phyloP scores from a whole-genome alignment of 2,329 filamentous ascomycete genomes.

The Botrytis porri region DNA sequence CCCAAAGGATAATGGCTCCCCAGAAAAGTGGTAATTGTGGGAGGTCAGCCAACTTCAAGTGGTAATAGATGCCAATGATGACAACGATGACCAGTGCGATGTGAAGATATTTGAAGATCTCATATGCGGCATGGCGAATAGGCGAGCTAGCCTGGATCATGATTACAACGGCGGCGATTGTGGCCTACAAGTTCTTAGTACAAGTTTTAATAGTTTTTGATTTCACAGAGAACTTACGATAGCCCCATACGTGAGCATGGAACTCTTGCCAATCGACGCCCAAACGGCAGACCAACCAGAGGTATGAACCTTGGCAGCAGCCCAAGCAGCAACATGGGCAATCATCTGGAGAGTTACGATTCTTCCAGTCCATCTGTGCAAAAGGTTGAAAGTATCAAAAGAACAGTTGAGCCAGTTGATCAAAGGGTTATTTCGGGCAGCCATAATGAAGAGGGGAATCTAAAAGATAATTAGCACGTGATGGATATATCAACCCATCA shows the following conservation, averaged over 20 bases:
- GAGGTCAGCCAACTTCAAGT: constrained; percentile 54
- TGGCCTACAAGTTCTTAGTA: constrained; percentile 45
- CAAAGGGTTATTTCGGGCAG: constrained; percentile 74
- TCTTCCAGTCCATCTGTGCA: constrained; percentile 77
- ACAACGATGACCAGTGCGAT: constrained; percentile 59
- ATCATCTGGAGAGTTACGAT: constrained; percentile 70
- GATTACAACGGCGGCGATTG: constrained; percentile 59
- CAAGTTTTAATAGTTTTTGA: no score
- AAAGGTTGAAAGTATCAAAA: constrained; percentile 79
- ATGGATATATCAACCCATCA: neutral
- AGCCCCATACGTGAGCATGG: constrained; percentile 56
- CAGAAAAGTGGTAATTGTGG: constrained; percentile 59
- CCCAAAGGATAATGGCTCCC: constrained; percentile 65
- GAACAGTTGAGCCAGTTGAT: constrained; percentile 69
- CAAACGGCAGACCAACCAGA: constrained; percentile 50
- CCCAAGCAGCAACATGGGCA: constrained; percentile 62
- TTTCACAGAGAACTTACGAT: constrained; percentile 48
- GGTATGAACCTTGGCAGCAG: constrained; percentile 43
- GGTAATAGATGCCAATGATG: constrained; percentile 65
- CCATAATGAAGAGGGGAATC: constrained; percentile 69
- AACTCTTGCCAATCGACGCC: constrained; percentile 39
- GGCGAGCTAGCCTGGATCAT: constrained; percentile 67
- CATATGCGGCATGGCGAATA: constrained; percentile 75
- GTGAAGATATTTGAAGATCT: constrained; percentile 72
- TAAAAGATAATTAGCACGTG: constrained; percentile 26